Evolutionary conservation across 2,329 filamentous ascomycete genomes (phyloP).

Genomic region (Cercospora janseana): DNA sequence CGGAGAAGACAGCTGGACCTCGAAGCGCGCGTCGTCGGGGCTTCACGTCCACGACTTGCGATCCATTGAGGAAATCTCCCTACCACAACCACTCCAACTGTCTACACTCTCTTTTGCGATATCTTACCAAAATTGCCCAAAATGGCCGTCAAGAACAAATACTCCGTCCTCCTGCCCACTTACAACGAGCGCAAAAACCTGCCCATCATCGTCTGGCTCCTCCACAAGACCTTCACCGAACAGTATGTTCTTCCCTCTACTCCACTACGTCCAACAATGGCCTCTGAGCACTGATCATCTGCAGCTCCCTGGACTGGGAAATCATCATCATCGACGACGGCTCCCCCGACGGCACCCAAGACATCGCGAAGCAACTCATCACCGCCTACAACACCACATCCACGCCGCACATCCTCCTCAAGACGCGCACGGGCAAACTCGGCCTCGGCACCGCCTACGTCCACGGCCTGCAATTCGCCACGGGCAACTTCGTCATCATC

Average conservation of each 20-base stretch:
- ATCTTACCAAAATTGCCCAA: slow-evolving; percentile 24
- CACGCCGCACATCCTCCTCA: slow-evolving; percentile 69
- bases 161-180: slow-evolving; percentile 94
- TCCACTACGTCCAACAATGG: no score
- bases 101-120: neutral
- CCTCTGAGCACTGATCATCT: neutral
- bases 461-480: slow-evolving; percentile 84
- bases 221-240: slow-evolving; percentile 87
- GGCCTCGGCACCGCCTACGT: slow-evolving; percentile 97
- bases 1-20: slow-evolving; percentile 7
- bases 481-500: slow-evolving; percentile 96
- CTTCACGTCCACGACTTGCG: slow-evolving; percentile 1
- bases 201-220: slow-evolving; percentile 90
- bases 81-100: neutral
- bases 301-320: slow-evolving; percentile 90
- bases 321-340: slow-evolving; percentile 97
- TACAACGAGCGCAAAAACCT: slow-evolving; percentile 98
- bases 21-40: neutral
- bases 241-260: slow-evolving; percentile 56
- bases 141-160: slow-evolving; percentile 70
- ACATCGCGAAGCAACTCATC: slow-evolving; percentile 85
- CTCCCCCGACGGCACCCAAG: slow-evolving; percentile 91
- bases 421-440: slow-evolving; percentile 88
- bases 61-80: neutral
- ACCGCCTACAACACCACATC: slow-evolving; percentile 66